Evolutionary conservation across 352 stramenopile genomes (phyloP).

Genomic region (Phytopythium aichiense): DNA sequence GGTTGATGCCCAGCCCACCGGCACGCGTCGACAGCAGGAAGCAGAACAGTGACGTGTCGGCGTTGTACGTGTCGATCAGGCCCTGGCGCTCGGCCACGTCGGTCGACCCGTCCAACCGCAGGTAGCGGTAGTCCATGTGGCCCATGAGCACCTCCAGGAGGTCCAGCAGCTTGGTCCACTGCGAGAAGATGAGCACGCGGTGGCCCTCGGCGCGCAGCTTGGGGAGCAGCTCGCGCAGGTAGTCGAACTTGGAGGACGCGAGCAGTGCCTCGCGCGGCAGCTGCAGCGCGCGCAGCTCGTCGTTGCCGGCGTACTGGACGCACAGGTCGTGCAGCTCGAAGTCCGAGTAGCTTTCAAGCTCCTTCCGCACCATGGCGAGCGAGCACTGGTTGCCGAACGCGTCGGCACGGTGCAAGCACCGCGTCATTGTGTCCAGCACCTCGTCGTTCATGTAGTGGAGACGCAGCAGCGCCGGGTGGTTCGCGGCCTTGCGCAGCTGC

Average conservation of each 20-base stretch:
- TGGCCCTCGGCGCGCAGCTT: conserved; percentile 86
- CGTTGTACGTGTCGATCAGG: conserved; percentile 83
- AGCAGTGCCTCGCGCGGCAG: conserved; percentile 88
- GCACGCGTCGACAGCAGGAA: conserved; percentile 97
- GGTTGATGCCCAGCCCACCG: conserved; percentile 97
- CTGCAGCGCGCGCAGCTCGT: conserved; percentile 81
- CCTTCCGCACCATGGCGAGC: conserved; percentile 83
- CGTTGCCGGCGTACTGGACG: conserved; percentile 79
- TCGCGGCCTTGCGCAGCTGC: conserved; percentile 95
- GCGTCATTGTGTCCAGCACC: conserved; percentile 79
- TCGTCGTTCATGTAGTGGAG: conserved; percentile 70
- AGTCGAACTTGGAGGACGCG: conserved; percentile 93
- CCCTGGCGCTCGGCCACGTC: conserved; percentile 69
- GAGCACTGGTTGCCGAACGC: conserved; percentile 85
- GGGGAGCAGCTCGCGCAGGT: conserved; percentile 86
- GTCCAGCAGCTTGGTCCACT: conserved; percentile 95
- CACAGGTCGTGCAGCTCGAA: conserved; percentile 95
- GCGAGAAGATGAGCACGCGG: conserved; percentile 96
- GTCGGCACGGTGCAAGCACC: conserved; percentile 71
- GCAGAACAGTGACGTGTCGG: conserved; percentile 92
- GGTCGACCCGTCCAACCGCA: conserved; percentile 79
- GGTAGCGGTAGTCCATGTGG: conserved; percentile 68
- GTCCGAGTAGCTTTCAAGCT: conserved; percentile 93
- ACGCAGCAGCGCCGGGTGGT: conserved; percentile 95
- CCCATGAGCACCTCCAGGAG: conserved; percentile 88